A percentile compares a stretch with the other conserved stretches of the same genome.
These are phyloP conservation scores for Phytophthora litchii DNA, from an alignment of 352 stramenopile genomes.

Conservation along the genomic window DNA sequence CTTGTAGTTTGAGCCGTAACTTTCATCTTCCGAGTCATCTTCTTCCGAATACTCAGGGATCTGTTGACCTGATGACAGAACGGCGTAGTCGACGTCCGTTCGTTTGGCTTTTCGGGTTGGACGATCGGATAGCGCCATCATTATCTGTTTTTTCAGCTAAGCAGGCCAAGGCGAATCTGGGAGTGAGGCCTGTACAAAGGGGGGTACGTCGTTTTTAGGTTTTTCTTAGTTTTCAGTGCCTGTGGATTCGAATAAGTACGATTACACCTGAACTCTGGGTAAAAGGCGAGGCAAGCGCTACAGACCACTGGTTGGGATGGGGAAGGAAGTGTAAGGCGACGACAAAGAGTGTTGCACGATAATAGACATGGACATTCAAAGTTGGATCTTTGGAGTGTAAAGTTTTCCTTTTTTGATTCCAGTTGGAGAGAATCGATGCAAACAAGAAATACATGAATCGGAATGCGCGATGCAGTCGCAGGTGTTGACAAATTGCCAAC, in stretches of 20 bases:
- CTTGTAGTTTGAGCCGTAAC: constrained; percentile 43
- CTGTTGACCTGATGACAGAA: constrained; percentile 76
- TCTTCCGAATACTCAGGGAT: constrained; percentile 83
- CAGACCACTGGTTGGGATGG: constrained; percentile 40
- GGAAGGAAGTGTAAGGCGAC: constrained; percentile 24
- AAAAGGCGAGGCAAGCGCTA: constrained; percentile 18
- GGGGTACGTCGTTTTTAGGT: constrained; percentile 29
- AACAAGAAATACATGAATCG: too few relatives aligned
- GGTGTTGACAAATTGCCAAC: constrained; percentile 1
- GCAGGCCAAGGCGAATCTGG: constrained; percentile 33
- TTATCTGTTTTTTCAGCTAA: constrained; percentile 12
- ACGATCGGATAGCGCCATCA: constrained; percentile 40
- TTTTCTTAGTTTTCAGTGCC: constrained; percentile 31
- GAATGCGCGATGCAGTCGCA: too few relatives aligned
- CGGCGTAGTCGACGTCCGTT: constrained; percentile 78
- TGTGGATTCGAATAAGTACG: constrained; percentile 27
- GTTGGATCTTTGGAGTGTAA: too few relatives aligned
- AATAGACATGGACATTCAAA: constrained; percentile 3
- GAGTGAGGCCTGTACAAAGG: constrained; percentile 35
- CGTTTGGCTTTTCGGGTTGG: constrained; percentile 74
- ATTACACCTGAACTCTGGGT: constrained; percentile 21
- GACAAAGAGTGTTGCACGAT: constrained; percentile 25
- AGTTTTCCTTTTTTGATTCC: too few relatives aligned
- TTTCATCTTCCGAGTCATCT: constrained; percentile 66
- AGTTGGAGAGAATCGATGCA: too few relatives aligned